Conservation (phyloP, 768 basidiomycete genomes). For the Pulveroboletus ravenelii region DNA sequence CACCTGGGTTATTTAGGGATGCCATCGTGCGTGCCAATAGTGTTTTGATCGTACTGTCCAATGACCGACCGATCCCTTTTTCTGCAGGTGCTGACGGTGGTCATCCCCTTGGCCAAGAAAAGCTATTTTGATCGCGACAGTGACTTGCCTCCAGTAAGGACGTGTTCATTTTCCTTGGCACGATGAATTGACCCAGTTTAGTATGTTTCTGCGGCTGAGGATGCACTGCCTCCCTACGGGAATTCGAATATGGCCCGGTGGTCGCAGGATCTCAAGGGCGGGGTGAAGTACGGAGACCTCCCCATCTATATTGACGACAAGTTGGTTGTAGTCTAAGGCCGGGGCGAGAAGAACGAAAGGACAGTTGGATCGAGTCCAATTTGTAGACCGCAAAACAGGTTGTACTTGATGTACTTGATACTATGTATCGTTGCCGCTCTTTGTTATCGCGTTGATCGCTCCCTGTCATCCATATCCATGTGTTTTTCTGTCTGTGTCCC, state of each 20-base stretch:
- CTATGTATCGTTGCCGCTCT: conserved; percentile 9
- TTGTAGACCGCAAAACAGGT: background rate
- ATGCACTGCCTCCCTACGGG: conserved; percentile 31
- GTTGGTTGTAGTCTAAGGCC: conserved; percentile 4
- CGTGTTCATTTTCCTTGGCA: background rate
- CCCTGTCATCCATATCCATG: background rate
- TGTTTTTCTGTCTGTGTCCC: too few species aligned
- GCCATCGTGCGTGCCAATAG: conserved; percentile 29
- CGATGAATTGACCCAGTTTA: conserved; percentile 11
- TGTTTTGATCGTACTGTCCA: background rate
- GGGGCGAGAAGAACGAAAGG: background rate
- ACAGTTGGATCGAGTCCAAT: conserved; percentile 8
- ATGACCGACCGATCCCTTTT: background rate
- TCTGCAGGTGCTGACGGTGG: conserved; percentile 36
- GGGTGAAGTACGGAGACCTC: conserved; percentile 34
- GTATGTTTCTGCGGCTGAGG: conserved; percentile 38
- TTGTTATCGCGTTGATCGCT: conserved; percentile 18
- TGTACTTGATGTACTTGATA: background rate
- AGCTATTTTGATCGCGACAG: conserved; percentile 40
- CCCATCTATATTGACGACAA: conserved; percentile 42
- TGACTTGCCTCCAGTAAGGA: conserved; percentile 41
- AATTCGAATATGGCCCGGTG: conserved; percentile 24
- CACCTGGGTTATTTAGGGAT: conserved; percentile 37
- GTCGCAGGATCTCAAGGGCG: conserved; percentile 24
- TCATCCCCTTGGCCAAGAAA: conserved; percentile 29